Base-by-base conservation (phyloP, 2,329 filamentous ascomycete species). In the Neoarthrinium moseri region DNA sequence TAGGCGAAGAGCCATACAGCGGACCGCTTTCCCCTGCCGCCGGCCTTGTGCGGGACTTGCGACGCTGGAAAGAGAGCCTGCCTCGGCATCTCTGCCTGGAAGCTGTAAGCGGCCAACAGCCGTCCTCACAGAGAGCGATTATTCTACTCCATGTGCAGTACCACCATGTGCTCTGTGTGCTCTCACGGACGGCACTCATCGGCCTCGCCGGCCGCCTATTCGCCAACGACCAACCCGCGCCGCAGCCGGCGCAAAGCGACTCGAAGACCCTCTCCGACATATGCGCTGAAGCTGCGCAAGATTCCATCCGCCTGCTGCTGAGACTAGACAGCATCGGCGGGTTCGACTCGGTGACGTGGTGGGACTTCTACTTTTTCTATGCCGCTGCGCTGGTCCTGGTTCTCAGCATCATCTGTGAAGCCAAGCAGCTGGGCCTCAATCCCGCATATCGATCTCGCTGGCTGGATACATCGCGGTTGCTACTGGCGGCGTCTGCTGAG, bases 361-460 rank as follows among this genome's bases (percentile, higher is more conserved):
- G 62, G 55, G 70, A 73, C 40, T 54, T 67, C 4, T 73, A 67
- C 59, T 70, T 66, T 33, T 54, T 64, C 3, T 60, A 70, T 33
- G 53, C 65, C 13, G 61, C 67, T 2, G 61, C 61, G 34, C 62
- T 69, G 7, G 55, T 64, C 2, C 59, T 71, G 2, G 63, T 69
- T 2, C 59, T 72, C 5, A 63, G 67, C 32, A 55, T 72, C 61
- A 38, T 69, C 56, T 59, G 56, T 34, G 49, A 56, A 37, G 42
- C 56, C 22, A 60, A 58, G 30, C 57, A 56, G 18, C 45, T 50
- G 2, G 49, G 47, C 1, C 47, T 46, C 15, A 49, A 53, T 8
- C 51, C 59, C 11, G 23, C 33, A 10, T 44, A 36, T 20, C 18
- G 46, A 55, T 33, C 55, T 57, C 8, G 60, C 62, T 23, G 62